Evolutionary conservation across 257 asterid genomes (phyloP).

Genomic region (Perilla frutescens): DNA sequence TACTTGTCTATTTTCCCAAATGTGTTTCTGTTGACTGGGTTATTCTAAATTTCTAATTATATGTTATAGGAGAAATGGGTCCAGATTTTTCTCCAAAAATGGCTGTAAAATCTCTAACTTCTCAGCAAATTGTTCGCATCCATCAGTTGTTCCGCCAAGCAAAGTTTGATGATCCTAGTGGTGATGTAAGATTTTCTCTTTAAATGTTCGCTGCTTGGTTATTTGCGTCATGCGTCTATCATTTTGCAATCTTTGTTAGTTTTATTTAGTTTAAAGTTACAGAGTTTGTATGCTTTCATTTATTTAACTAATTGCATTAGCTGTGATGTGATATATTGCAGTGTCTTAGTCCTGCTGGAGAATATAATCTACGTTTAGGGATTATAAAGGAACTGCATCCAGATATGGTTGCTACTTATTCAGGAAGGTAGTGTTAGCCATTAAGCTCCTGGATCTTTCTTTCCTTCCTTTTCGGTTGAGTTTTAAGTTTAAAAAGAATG

Average conservation of each 20-base stretch:
- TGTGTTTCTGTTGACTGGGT: constrained; percentile 21
- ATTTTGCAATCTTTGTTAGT: neutral
- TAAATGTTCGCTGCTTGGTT: constrained; percentile 19
- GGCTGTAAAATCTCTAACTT: constrained; percentile 68
- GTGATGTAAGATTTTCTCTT: constrained; percentile 63
- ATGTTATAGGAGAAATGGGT: constrained; percentile 83
- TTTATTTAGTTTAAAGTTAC: constrained; percentile 15
- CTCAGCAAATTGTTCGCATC: constrained; percentile 91
- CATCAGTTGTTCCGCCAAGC: constrained; percentile 97
- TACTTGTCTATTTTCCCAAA: constrained; percentile 14
- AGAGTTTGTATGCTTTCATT: constrained; percentile 10
- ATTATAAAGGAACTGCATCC: constrained; percentile 92
- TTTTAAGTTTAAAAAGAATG: constrained; percentile 24
- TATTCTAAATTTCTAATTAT: constrained; percentile 11
- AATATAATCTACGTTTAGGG: constrained; percentile 85
- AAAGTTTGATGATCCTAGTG: constrained; percentile 88
- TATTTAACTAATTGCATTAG: constrained; percentile 30
- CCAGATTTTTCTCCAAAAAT: constrained; percentile 69
- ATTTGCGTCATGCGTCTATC: neutral
- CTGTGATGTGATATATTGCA: constrained; percentile 42
- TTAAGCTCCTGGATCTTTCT: neutral
- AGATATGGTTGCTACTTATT: constrained; percentile 93
- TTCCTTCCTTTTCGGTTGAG: constrained; percentile 6
- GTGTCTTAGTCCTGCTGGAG: constrained; percentile 98
- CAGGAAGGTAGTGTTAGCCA: constrained; percentile 70